A percentile compares a stretch with the other conserved stretches of the same genome.
Evolutionary conservation across 495 filamentous ascomycete genomes (phyloP).

Genomic region (Cercophora newfieldiana): DNA sequence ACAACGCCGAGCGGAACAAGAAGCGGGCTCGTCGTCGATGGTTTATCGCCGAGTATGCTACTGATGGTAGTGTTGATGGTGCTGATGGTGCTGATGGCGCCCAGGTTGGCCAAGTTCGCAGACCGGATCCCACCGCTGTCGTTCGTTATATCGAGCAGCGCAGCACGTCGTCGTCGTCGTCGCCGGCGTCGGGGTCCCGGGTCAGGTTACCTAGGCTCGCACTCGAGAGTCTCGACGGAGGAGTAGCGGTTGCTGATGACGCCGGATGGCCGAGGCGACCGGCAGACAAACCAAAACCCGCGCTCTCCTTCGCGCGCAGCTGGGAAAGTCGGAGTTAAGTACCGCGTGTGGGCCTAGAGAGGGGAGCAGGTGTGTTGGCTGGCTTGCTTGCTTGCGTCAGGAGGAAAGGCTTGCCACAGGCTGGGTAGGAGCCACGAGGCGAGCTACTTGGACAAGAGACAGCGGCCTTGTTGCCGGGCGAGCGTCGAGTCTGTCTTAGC

Average conservation of each 20-base stretch:
- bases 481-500: conserved; percentile 24
- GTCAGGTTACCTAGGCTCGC: not conserved
- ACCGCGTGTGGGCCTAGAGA: conserved; percentile 21
- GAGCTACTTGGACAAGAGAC: conserved; percentile 20
- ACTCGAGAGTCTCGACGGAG: not conserved
- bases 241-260: not conserved
- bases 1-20: not conserved
- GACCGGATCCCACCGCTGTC: not conserved
- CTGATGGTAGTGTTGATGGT: too few species aligned
- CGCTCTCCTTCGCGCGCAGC: conserved; percentile 6
- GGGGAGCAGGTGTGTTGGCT: conserved; percentile 22
- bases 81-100: not conserved
- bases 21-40: conserved; percentile 3
- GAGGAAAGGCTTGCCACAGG: conserved; percentile 1
- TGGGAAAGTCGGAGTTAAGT: conserved; percentile 21
- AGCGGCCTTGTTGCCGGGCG: conserved; percentile 22
- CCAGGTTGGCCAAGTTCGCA: not conserved
- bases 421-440: conserved; percentile 19
- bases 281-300: conserved; percentile 2
- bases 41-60: conserved; percentile 10
- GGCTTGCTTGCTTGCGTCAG: conserved; percentile 23
- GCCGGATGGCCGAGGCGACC: conserved; percentile 1
- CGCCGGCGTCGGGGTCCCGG: not conserved
- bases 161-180: not conserved
- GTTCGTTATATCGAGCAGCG: not conserved